A percentile compares a stretch with the other conserved stretches of the same genome.
phyloP scores from a whole-genome alignment of 2,329 filamentous ascomycete species.

The Botrytis sinoallii region DNA sequence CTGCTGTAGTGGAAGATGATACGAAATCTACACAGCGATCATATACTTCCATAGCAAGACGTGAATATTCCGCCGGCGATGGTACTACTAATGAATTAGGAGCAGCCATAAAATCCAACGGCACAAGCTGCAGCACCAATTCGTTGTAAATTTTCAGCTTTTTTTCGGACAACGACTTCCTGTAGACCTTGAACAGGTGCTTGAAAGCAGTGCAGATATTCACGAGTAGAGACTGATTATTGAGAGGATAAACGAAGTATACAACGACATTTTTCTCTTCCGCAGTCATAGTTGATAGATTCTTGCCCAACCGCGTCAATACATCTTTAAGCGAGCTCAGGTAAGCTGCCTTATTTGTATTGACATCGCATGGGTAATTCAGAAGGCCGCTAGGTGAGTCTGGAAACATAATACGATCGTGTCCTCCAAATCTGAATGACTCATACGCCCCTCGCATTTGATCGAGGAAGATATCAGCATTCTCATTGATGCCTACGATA shows the following conservation, averaged over 20 bases:
- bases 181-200: conserved; percentile 65
- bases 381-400: conserved; percentile 39
- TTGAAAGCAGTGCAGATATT: conserved; percentile 74
- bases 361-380: conserved; percentile 32
- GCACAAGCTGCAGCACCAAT: conserved; percentile 74
- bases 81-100: conserved; percentile 61
- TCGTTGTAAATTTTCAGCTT: conserved; percentile 54
- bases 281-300: conserved; percentile 36
- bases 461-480: conserved; percentile 61
- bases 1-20: conserved; percentile 60
- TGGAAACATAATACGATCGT: conserved; percentile 45
- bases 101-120: conserved; percentile 64
- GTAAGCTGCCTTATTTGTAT: conserved; percentile 22
- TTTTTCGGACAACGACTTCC: conserved; percentile 48
- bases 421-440: conserved; percentile 66
- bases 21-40: conserved; percentile 65
- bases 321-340: conserved; percentile 34
- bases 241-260: conserved; percentile 71
- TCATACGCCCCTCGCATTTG: conserved; percentile 71
- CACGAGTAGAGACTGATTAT: conserved; percentile 58
- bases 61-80: conserved; percentile 55
- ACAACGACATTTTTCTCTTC: conserved; percentile 63
- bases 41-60: conserved; percentile 71
- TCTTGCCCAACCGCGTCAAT: conserved; percentile 31
- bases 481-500: conserved; percentile 59